A percentile compares a stretch with the other conserved stretches of the same genome.
These are phyloP conservation scores for Penicillium samsonianum DNA, from an alignment of 495 filamentous ascomycete genomes.

Conservation along the genomic window DNA sequence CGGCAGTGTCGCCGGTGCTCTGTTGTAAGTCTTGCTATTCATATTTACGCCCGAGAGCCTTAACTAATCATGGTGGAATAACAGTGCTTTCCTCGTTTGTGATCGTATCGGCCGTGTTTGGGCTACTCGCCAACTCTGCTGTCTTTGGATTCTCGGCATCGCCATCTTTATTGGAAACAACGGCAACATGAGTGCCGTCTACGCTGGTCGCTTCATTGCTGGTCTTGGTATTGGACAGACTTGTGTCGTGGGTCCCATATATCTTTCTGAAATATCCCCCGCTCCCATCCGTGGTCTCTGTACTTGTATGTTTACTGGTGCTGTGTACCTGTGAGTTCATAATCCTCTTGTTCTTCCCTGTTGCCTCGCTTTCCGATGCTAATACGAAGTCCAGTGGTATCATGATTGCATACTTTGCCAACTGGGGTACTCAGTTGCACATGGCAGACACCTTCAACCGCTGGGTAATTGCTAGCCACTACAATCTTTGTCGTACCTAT, in stretches of 20 bases:
- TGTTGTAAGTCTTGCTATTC: neutral
- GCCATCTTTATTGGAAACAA: conserved; percentile 56
- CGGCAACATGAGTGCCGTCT: conserved; percentile 54
- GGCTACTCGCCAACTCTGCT: conserved; percentile 58
- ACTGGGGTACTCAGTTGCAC: conserved; percentile 5
- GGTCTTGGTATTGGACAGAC: conserved; percentile 60
- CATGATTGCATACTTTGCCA: conserved; percentile 11
- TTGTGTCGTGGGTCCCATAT: conserved; percentile 53
- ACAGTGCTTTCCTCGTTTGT: conserved; percentile 2
- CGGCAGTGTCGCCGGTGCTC: conserved; percentile 5
- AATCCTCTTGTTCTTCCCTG: neutral
- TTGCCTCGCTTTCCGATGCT: neutral
- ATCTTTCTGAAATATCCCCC: conserved; percentile 46
- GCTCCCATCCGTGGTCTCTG: conserved; percentile 13
- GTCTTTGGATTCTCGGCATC: conserved; percentile 60
- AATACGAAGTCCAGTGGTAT: conserved; percentile 1
- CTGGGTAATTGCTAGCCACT: conserved; percentile 2
- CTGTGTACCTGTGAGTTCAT: conserved; percentile 8
- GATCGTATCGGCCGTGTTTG: conserved; percentile 60
- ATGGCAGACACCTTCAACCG: conserved; percentile 7
- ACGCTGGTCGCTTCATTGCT: conserved; percentile 58
- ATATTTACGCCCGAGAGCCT: neutral
- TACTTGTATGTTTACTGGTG: conserved; percentile 13
- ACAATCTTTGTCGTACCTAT: neutral
- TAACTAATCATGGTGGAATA: neutral